These are phyloP conservation scores for Suillus cothurnatus DNA, from an alignment of 768 basidiomycete genomes.

Conservation along the genomic window DNA sequence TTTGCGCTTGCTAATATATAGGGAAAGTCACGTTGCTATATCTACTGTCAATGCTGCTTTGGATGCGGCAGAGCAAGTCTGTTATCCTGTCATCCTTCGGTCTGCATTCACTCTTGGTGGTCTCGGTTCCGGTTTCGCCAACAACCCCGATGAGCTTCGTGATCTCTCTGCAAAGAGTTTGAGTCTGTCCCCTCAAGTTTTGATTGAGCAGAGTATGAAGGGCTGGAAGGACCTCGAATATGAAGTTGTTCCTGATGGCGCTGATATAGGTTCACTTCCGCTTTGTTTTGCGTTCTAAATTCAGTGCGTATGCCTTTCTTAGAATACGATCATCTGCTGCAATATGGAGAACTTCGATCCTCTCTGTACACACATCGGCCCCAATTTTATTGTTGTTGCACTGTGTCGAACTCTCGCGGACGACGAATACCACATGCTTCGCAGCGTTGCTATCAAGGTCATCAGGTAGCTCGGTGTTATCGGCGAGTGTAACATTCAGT, in stretches of 20 bases:
- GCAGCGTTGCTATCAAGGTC: constrained; percentile 96
- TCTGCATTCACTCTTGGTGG: constrained; percentile 97
- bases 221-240: constrained; percentile 99
- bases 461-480: constrained; percentile 89
- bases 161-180: constrained; percentile 93
- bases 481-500: constrained; percentile 97
- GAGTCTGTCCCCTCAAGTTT: constrained; percentile 89
- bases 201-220: constrained; percentile 98
- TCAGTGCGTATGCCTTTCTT: constrained; percentile 15
- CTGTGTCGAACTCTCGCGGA: constrained; percentile 98
- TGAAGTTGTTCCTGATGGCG: constrained; percentile 97
- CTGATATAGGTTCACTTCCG: constrained; percentile 68
- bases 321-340: constrained; percentile 99
- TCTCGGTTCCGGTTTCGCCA: constrained; percentile 96
- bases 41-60: constrained; percentile 95
- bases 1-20: rapidly evolving
- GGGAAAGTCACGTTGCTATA: too few species aligned
- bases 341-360: constrained; percentile 99
- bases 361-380: constrained; percentile 98
- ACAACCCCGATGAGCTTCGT: constrained; percentile 91
- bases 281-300: constrained; percentile 13
- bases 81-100: constrained; percentile 97
- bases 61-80: constrained; percentile 85
- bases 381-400: constrained; percentile 99
- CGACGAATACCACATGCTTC: constrained; percentile 98